These are phyloP conservation scores for Neocallimastix lanati DNA, from an alignment of 192 early-diverging fungal species.

Conservation along the genomic window DNA sequence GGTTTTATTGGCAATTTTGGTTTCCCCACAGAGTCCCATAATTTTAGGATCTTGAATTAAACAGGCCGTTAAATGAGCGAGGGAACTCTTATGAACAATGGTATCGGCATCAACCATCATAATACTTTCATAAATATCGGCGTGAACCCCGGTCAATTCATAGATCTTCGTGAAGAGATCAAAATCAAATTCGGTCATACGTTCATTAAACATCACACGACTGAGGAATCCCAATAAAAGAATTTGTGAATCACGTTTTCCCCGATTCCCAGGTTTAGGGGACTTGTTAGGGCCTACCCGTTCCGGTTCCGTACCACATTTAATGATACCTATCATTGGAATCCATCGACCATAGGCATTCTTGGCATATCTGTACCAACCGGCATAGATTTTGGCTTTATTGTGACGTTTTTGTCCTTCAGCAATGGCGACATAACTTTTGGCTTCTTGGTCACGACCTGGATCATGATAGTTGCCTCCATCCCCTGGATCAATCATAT, in stretches of 20 bases:
- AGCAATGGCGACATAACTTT: constrained; percentile 65
- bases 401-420: constrained; percentile 84
- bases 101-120: constrained; percentile 77
- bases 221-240: constrained; percentile 89
- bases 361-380: constrained; percentile 55
- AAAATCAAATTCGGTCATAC: constrained; percentile 66
- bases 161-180: constrained; percentile 63
- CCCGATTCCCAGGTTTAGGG: constrained; percentile 65
- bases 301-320: constrained; percentile 39
- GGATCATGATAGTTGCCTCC: not conserved
- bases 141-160: constrained; percentile 46
- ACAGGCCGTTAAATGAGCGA: constrained; percentile 46
- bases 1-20: constrained; percentile 63
- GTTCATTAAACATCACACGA: constrained; percentile 74
- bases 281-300: constrained; percentile 19
- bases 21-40: constrained; percentile 63
- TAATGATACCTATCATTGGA: constrained; percentile 56
- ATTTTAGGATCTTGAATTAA: constrained; percentile 53
- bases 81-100: constrained; percentile 56
- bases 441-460: not conserved
- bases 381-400: constrained; percentile 81
- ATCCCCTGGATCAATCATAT: constrained; percentile 42
- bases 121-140: constrained; percentile 58
- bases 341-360: constrained; percentile 25
- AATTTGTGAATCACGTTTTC: constrained; percentile 93